Evolutionary conservation across 805 yeast species (phyloP), one percentile per base, ranked within the genome.

Genomic region (Sugiyamaella chiloensis): DNA sequence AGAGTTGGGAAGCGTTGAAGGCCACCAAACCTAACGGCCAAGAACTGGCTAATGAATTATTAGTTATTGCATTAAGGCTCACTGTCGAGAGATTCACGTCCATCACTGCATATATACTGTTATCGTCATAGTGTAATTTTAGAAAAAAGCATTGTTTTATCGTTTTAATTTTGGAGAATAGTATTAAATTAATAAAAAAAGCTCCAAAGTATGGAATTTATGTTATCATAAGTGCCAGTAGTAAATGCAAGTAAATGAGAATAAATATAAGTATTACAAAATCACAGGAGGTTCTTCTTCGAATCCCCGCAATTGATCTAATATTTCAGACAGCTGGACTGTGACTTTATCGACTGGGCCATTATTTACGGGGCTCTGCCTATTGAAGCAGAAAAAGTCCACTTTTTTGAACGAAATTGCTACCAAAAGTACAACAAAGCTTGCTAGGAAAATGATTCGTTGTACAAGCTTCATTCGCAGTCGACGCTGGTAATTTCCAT

Each of bases 51-150:
- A 75, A 78, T 34, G 96, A 89, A 60, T 65, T 89, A 34, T 63
- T 80, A 41, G 68, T 72, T 39, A 77, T 88, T 26, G 78, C 83
- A 24, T 68, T 84, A 52, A 75, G 79, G 40, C 66, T 89, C 44
- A 72, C 80, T 29, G 81, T 83, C 48, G 88, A 80, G 57, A 70
- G 96, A 53, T 83, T 84, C 57, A 87, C 81, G 51, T 78, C 86
- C 23, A 70, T 88, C 54, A 76, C 91, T 2, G 87, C 93, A 2
- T 87, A 85, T 61, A 75, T 89, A 20, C 70, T 87, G 43, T 80
- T 87, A 2, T 73, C 86, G 4, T 40, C 59, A 20, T 50, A 41
- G 37, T n/a, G 4, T 21, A n/a, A n/a, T n/a, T n/a, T n/a, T 4
- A n/a, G n/a, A n/a, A n/a, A n/a, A n/a, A n/a, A n/a, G 24, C 21